Evolutionary conservation across 768 basidiomycete species (phyloP).

Genomic region (Suillus placidus): DNA sequence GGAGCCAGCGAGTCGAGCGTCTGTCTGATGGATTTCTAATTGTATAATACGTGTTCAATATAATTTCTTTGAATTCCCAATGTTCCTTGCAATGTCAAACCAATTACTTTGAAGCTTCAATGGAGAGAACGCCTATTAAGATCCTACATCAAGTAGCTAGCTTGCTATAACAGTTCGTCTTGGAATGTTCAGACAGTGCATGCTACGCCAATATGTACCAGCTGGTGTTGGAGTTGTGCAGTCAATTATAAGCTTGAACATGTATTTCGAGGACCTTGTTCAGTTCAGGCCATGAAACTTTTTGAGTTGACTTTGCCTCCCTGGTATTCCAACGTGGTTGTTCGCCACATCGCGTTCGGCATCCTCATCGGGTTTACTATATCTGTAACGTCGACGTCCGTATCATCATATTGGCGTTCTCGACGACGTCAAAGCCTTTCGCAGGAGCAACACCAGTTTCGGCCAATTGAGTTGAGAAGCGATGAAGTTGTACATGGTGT

Average conservation of each 20-base stretch:
- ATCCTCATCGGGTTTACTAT: conserved; percentile 76
- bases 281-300: conserved; percentile 17
- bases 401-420: conserved; percentile 54
- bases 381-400: conserved; percentile 69
- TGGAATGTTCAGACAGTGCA: neutral
- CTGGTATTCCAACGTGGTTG: conserved; percentile 24
- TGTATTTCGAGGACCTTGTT: neutral
- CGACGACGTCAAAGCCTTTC: conserved; percentile 48
- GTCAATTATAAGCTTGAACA: neutral
- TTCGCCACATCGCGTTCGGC: conserved; percentile 47
- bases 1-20: conserved; percentile 59
- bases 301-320: conserved; percentile 21
- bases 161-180: too few relatives aligned
- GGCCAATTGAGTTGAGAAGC: conserved; percentile 71
- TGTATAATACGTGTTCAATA: neutral
- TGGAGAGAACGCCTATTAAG: too few relatives aligned
- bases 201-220: neutral
- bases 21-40: conserved; percentile 59
- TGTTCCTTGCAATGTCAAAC: neutral
- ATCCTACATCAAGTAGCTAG: too few relatives aligned
- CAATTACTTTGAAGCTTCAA: neutral
- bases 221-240: neutral
- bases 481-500: conserved; percentile 84
- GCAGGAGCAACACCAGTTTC: conserved; percentile 37
- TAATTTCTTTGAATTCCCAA: neutral